Evolutionary conservation across 257 asterid genomes (phyloP).

Genomic region (Lavandula angustifolia): DNA sequence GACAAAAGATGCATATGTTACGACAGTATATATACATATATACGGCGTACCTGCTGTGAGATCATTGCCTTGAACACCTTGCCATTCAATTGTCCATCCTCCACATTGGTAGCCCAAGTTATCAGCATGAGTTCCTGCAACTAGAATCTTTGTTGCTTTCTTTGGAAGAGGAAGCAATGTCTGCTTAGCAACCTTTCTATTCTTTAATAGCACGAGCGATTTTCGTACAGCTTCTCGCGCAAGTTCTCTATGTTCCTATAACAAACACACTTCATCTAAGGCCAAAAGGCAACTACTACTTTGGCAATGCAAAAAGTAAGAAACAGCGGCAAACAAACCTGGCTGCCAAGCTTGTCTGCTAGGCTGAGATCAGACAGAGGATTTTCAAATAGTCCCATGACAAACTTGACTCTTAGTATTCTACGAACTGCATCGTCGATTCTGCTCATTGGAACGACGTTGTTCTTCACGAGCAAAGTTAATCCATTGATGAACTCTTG

Average conservation of each 20-base stretch:
- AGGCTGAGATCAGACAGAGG: slow-evolving; percentile 62
- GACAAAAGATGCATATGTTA: too few species aligned
- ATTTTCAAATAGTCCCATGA: slow-evolving; percentile 53
- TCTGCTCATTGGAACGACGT: slow-evolving; percentile 41
- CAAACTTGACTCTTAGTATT: slow-evolving; percentile 60
- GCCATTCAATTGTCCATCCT: slow-evolving; percentile 49
- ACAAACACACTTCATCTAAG: too few species aligned
- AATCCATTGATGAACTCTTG: too few species aligned
- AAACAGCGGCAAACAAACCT: too few species aligned
- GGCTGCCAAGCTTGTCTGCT: slow-evolving; percentile 16
- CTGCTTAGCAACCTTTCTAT: slow-evolving; percentile 10
- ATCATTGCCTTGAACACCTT: slow-evolving; percentile 12
- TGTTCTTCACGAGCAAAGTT: too few species aligned
- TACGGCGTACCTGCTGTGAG: too few species aligned
- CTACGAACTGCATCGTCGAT: slow-evolving; percentile 63
- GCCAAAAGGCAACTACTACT: too few species aligned
- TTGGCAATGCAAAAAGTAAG: too few species aligned
- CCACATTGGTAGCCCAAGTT: slow-evolving; percentile 42
- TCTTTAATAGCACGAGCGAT: too few species aligned
- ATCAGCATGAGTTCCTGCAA: slow-evolving; percentile 33
- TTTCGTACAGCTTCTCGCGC: too few species aligned
- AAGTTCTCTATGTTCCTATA: too few species aligned
- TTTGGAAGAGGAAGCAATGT: slow-evolving; percentile 44
- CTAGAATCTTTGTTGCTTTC: slow-evolving; percentile 35
- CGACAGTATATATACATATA: too few species aligned